A percentile compares a stretch with the other conserved stretches of the same genome.
Conservation (phyloP, 768 basidiomycete species). For the Auriscalpium microsporum region DNA sequence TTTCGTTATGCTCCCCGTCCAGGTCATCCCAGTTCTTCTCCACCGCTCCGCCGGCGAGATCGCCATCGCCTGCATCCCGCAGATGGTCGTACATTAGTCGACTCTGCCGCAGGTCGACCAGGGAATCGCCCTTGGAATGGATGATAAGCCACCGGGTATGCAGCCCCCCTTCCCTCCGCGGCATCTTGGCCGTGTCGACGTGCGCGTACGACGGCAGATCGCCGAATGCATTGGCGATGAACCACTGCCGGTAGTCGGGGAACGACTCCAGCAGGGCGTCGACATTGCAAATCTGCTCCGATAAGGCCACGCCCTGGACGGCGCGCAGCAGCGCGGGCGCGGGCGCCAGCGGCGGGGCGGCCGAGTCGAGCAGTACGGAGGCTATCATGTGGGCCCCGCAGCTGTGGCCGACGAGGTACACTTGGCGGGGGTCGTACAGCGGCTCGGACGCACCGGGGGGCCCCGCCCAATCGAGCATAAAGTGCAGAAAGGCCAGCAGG, state of each 20-base stretch:
- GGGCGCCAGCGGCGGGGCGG: conserved; percentile 38
- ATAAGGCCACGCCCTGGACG: conserved; percentile 48
- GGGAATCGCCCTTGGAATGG: conserved; percentile 65
- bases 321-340: conserved; percentile 31
- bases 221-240: conserved; percentile 60
- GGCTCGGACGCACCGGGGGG: conserved; percentile 19
- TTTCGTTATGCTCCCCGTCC: conserved; percentile 44
- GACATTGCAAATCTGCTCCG: conserved; percentile 76
- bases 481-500: conserved; percentile 50
- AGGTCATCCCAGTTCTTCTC: conserved; percentile 32
- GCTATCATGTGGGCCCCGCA: conserved; percentile 76
- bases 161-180: conserved; percentile 25
- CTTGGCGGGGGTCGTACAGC: conserved; percentile 30
- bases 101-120: conserved; percentile 59
- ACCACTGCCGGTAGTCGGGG: conserved; percentile 62
- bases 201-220: conserved; percentile 35
- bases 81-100: conserved; percentile 50
- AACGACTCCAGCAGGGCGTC: conserved; percentile 55
- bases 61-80: conserved; percentile 20
- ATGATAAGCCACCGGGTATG: conserved; percentile 60
- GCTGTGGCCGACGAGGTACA: conserved; percentile 72
- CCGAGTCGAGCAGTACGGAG: conserved; percentile 55
- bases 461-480: conserved; percentile 41
- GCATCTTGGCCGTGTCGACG: conserved; percentile 37
- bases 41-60: conserved; percentile 17